Evolutionary conservation across 768 basidiomycete genomes (phyloP).

Genomic region (Tubosaeta brunneosetosa): DNA sequence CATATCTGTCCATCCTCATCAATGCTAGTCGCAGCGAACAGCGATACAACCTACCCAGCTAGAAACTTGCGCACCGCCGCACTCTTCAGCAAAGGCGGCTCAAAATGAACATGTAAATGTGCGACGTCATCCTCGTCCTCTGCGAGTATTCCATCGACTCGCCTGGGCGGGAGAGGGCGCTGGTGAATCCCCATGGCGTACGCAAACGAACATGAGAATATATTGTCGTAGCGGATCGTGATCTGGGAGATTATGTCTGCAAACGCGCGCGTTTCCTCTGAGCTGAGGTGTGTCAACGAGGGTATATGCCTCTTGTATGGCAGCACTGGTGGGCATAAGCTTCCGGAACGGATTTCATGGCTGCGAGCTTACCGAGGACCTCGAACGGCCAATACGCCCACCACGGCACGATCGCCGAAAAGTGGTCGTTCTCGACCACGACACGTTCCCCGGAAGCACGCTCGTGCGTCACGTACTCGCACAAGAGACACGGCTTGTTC

Average conservation of each 20-base stretch:
- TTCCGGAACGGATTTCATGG: neutral
- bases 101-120: conserved; percentile 84
- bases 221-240: conserved; percentile 69
- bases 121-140: conserved; percentile 52
- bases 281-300: conserved; percentile 56
- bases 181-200: conserved; percentile 97
- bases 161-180: conserved; percentile 50
- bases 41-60: conserved; percentile 59
- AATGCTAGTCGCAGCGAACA: neutral
- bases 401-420: conserved; percentile 86
- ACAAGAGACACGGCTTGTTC: conserved; percentile 65
- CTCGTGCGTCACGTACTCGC: conserved; percentile 75
- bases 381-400: conserved; percentile 97
- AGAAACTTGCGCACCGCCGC: conserved; percentile 84
- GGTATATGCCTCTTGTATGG: conserved; percentile 77
- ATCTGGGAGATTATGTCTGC: conserved; percentile 63
- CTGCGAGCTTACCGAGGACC: conserved; percentile 48
- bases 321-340: conserved; percentile 45
- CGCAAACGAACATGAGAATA: conserved; percentile 83
- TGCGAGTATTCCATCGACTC: conserved; percentile 20
- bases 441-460: conserved; percentile 52
- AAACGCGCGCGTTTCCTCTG: conserved; percentile 57
- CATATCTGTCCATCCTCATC: conserved; percentile 50
- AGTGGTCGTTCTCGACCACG: conserved; percentile 68
- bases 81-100: conserved; percentile 78